Conservation (phyloP, 495 filamentous ascomycete species). For the Tuber indicum region DNA sequence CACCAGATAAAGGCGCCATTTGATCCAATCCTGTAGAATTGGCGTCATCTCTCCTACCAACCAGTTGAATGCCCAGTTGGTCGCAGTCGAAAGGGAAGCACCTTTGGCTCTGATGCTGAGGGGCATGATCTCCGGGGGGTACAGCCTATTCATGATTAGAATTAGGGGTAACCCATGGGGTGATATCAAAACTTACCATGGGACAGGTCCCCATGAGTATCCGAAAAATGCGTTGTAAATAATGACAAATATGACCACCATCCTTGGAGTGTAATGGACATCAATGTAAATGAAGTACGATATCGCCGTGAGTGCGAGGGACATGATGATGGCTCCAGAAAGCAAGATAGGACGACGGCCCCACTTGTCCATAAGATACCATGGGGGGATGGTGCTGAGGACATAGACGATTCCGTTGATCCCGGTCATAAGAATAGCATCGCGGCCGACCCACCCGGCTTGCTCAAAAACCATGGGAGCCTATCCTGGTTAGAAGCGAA, state of each 20-base stretch:
- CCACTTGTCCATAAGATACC: conserved; percentile 94
- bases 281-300: conserved; percentile 95
- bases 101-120: conserved; percentile 97
- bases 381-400: conserved; percentile 83
- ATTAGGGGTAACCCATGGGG: not conserved
- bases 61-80: conserved; percentile 99
- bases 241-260: conserved; percentile 94
- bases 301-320: conserved; percentile 79
- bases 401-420: conserved; percentile 92
- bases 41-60: conserved; percentile 92
- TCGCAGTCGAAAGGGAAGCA: conserved; percentile 89
- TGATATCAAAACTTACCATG: conserved; percentile 53
- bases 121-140: conserved; percentile 94
- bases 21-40: conserved; percentile 79
- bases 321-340: conserved; percentile 85
- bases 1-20: conserved; percentile 86
- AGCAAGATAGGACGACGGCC: conserved; percentile 85
- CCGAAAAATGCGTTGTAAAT: conserved; percentile 98
- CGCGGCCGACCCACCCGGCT: conserved; percentile 83
- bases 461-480: conserved; percentile 94
- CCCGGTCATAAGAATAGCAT: conserved; percentile 93
- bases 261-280: conserved; percentile 62
- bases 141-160: conserved; percentile 48
- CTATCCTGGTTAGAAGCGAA: conserved; percentile 11
- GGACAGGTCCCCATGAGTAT: conserved; percentile 97